phyloP scores from a whole-genome alignment of 805 yeast genomes.

The Pichia gijzeniarum region DNA sequence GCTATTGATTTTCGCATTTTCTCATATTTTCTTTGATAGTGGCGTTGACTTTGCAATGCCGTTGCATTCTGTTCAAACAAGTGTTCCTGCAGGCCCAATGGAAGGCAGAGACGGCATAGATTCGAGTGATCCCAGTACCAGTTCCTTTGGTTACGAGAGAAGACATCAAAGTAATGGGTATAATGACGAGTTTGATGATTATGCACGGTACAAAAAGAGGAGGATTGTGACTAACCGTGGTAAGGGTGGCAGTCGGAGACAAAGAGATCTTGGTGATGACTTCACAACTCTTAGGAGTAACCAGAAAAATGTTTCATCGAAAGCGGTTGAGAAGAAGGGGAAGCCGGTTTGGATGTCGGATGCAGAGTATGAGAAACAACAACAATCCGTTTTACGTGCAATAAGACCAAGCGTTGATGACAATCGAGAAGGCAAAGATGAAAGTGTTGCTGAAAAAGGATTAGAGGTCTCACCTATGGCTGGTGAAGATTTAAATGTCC shows the following conservation, averaged over 20 bases:
- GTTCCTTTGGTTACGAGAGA: too few species aligned
- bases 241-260: slow-evolving; percentile 12
- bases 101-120: slow-evolving; percentile 9
- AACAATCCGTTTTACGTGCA: slow-evolving; percentile 15
- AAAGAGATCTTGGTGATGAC: slow-evolving; percentile 10
- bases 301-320: neutral
- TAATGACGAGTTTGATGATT: neutral
- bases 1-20: too few species aligned
- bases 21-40: too few species aligned
- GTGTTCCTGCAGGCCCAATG: too few species aligned
- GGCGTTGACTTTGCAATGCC: too few species aligned
- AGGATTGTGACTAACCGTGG: slow-evolving; percentile 18
- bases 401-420: slow-evolving; percentile 3
- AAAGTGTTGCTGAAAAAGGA: slow-evolving; percentile 4
- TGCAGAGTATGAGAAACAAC: slow-evolving; percentile 21
- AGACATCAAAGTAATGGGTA: neutral
- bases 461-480: slow-evolving; percentile 13
- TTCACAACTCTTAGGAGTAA: too few species aligned
- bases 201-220: slow-evolving; percentile 16
- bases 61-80: too few species aligned
- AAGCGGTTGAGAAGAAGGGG: neutral
- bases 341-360: slow-evolving; percentile 33
- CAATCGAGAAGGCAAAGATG: neutral
- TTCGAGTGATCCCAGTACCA: neutral
- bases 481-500: slow-evolving; percentile 16